phyloP scores from a whole-genome alignment of 2,329 filamentous ascomycete species.

The Fonsecaea nubica region DNA sequence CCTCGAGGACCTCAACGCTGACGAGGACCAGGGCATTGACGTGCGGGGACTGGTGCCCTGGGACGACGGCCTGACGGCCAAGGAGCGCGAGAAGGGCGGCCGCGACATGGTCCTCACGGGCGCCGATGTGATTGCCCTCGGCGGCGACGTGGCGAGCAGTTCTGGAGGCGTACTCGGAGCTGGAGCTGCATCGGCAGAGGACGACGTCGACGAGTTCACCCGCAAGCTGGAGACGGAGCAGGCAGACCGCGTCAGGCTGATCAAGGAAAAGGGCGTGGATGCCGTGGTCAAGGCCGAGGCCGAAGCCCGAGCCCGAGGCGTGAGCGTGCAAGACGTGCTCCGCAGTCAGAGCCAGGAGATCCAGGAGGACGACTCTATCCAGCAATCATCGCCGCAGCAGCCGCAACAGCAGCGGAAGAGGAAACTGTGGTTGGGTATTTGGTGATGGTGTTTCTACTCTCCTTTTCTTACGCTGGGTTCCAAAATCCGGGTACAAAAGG shows the following conservation, averaged over 20 bases:
- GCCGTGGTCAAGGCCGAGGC: constrained; percentile 10
- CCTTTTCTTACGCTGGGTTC: too few species aligned
- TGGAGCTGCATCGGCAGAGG: constrained; percentile 23
- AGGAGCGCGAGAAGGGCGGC: constrained; percentile 45
- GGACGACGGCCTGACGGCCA: constrained; percentile 50
- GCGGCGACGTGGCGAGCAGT: constrained; percentile 26
- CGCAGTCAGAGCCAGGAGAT: neutral
- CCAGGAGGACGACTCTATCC: neutral
- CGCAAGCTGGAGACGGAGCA: constrained; percentile 23
- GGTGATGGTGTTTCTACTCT: constrained; percentile 18
- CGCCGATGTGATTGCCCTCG: constrained; percentile 44
- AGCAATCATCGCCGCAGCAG: neutral
- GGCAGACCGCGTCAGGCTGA: constrained; percentile 6
- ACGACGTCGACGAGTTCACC: constrained; percentile 31
- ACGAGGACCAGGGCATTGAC: constrained; percentile 46
- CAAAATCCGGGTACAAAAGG: too few species aligned
- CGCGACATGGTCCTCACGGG: constrained; percentile 34
- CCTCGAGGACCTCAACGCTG: constrained; percentile 62
- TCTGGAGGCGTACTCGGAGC: neutral
- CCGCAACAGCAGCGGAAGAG: constrained; percentile 29
- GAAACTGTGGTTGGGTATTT: constrained; percentile 41
- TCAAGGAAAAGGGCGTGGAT: constrained; percentile 15
- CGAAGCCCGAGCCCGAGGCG: neutral
- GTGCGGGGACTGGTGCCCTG: constrained; percentile 40
- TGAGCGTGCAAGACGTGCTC: neutral